Conservation (phyloP, 2,329 filamentous ascomycete species). For the Hymenoscyphus repandus region DNA sequence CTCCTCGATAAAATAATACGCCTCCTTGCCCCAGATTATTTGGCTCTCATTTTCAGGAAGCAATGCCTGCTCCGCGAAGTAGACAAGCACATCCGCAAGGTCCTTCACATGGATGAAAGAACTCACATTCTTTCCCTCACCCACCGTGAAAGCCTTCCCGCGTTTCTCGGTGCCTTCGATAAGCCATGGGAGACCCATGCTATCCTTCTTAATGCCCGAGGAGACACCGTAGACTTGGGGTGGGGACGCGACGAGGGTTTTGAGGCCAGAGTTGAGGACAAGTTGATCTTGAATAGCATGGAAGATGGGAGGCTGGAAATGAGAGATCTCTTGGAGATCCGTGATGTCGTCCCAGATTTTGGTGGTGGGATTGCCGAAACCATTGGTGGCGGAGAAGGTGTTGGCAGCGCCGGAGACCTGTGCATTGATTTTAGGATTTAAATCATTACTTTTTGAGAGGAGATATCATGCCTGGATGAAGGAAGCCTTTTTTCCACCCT, state of each 20-base stretch:
- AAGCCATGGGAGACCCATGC: slow-evolving; percentile 44
- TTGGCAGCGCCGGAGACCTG: slow-evolving; percentile 17
- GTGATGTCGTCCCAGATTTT: slow-evolving; percentile 42
- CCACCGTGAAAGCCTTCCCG: slow-evolving; percentile 43
- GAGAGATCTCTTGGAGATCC: slow-evolving; percentile 38
- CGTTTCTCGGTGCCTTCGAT: slow-evolving; percentile 39
- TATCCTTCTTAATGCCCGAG: slow-evolving; percentile 45
- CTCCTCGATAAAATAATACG: slow-evolving; percentile 53
- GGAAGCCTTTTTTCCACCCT: slow-evolving; percentile 5
- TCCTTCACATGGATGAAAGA: slow-evolving; percentile 49
- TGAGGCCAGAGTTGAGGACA: slow-evolving; percentile 38
- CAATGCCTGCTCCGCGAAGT: slow-evolving; percentile 46
- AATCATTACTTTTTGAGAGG: neutral
- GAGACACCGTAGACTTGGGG: slow-evolving; percentile 50
- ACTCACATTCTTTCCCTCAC: slow-evolving; percentile 44
- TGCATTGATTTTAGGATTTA: neutral
- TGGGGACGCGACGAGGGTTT: slow-evolving; percentile 51
- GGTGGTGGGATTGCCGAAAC: slow-evolving; percentile 25
- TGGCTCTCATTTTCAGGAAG: slow-evolving; percentile 31
- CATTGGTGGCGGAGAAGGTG: slow-evolving; percentile 3
- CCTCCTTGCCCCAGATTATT: slow-evolving; percentile 45
- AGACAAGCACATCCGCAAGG: slow-evolving; percentile 44
- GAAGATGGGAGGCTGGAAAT: slow-evolving; percentile 37
- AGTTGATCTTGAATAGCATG: slow-evolving; percentile 53
- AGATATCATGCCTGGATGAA: slow-evolving; percentile 4